Evolutionary conservation across 495 filamentous ascomycete species (phyloP), one percentile per base, ranked within the genome.

Genomic region (Trichoderma parareesei): DNA sequence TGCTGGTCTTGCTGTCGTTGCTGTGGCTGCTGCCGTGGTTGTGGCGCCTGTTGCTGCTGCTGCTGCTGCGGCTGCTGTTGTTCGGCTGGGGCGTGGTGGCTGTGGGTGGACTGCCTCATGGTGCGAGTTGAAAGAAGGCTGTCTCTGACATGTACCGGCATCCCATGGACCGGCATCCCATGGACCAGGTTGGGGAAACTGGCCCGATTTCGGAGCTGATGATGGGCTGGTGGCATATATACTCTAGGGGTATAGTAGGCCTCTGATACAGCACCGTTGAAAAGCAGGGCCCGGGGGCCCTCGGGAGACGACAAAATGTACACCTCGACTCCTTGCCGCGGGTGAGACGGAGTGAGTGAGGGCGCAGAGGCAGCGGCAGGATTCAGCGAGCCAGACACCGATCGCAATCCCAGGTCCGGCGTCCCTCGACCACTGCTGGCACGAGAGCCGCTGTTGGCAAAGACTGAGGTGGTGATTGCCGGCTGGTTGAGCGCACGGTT

Each of bases 301-400:
- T 71, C 74, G 1, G 87, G 85, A 2, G 86, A 87, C 4, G 79
- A 83, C 9, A 89, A 72, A 46, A 89, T 78, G 69, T 88, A 89
- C 5, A 87, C 81, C 64, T 83, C 77, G 61, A 59, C 67, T 38
- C 70, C 37, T 65, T 65, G 65, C 63, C 62, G 69, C 38, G 59
- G 64, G 43, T 66, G 59, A 5, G 18, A 44, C 11, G 53, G 53
- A 14, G 14, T 27, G 18, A 57, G 53, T 4, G 40, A 33, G 13
- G 38, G 38, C 16, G 53, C 61, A 55, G 55, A 18, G 44, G 38
- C 33, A 44, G 67, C 20, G 4, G 38, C n/a, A 43, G 61, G 35
- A 42, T 35, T 59, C 42, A 63, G 61, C 63, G 68, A 49, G 37
- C 65, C 63, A 68, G 71, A 70, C 48, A 71, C 37, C 61, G 66